These are phyloP conservation scores for Fusarium agapanthi DNA, from an alignment of 2,329 filamentous ascomycete genomes.

Conservation along the genomic window DNA sequence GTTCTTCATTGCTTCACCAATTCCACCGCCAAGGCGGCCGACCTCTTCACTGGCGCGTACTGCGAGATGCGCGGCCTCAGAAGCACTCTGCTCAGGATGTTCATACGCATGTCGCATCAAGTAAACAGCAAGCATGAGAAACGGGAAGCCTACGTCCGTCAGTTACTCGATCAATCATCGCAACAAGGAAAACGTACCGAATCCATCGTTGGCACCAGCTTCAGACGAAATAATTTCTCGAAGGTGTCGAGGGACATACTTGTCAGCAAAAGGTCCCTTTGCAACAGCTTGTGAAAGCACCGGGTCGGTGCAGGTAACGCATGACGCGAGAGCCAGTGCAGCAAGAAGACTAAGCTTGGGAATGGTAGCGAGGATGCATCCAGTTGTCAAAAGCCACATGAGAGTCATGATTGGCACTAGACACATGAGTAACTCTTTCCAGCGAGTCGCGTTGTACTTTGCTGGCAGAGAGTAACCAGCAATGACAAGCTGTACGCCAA, in stretches of 20 bases:
- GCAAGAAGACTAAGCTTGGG: constrained; percentile 63
- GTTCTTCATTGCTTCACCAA: constrained; percentile 60
- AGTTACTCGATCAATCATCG: accelerated
- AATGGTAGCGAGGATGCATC: constrained; percentile 63
- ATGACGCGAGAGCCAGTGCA: constrained; percentile 66
- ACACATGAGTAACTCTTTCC: constrained; percentile 63
- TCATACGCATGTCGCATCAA: constrained; percentile 14
- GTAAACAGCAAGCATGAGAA: constrained; percentile 54
- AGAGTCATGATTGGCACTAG: constrained; percentile 68
- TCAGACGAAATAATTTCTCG: constrained; percentile 70
- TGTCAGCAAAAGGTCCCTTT: constrained; percentile 58
- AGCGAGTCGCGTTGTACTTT: constrained; percentile 59
- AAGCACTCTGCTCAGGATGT: background rate
- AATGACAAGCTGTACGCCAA: constrained; percentile 70
- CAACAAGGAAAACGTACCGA: constrained; percentile 48
- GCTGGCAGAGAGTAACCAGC: constrained; percentile 69
- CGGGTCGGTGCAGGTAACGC: constrained; percentile 64
- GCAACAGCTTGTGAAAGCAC: constrained; percentile 40
- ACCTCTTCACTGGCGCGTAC: constrained; percentile 47
- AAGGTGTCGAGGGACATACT: constrained; percentile 64
- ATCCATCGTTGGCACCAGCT: constrained; percentile 69
- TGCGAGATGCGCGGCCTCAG: constrained; percentile 10
- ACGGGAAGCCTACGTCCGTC: constrained; percentile 54
- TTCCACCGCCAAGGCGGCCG: constrained; percentile 61
- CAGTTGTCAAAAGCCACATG: constrained; percentile 68